Conservation (phyloP, 1,139 yeast genomes). For the Pichia sp. region DNA sequence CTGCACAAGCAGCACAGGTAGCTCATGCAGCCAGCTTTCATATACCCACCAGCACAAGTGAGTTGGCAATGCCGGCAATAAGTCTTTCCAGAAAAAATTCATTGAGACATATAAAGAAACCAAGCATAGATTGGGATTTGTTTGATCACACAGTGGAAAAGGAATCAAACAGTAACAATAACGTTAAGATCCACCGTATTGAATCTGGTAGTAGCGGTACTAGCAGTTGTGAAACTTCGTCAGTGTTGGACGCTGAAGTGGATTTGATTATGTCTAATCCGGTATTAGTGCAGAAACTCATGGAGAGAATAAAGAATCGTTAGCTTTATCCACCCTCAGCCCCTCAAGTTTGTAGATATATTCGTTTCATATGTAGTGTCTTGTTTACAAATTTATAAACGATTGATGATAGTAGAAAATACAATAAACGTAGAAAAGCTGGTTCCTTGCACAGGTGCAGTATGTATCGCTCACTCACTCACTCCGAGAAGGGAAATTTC, state of each 20-base stretch:
- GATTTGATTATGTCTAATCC: slow-evolving; percentile 16
- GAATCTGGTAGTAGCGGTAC: slow-evolving; percentile 16
- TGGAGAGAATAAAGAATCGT: slow-evolving; percentile 2
- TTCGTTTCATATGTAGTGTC: too few species aligned
- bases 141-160: slow-evolving; percentile 15
- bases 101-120: slow-evolving; percentile 17
- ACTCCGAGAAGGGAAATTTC: too few species aligned
- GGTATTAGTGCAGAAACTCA: slow-evolving; percentile 9
- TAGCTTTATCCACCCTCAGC: background rate
- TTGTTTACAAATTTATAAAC: too few species aligned
- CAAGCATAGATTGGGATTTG: slow-evolving; percentile 23
- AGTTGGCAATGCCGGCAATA: slow-evolving; percentile 10
- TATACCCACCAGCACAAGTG: slow-evolving; percentile 10
- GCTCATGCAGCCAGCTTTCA: slow-evolving; percentile 2
- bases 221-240: slow-evolving; percentile 9
- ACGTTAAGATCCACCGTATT: background rate
- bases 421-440: too few species aligned
- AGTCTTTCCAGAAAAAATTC: slow-evolving; percentile 16
- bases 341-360: background rate
- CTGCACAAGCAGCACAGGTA: slow-evolving; percentile 9
- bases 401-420: too few species aligned
- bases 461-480: too few species aligned
- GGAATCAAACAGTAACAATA: background rate
- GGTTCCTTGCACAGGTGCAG: too few species aligned
- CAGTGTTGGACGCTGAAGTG: slow-evolving; percentile 11